Conservation (phyloP, 176 grass and related monocot species). For the Oryza nivara region DNA sequence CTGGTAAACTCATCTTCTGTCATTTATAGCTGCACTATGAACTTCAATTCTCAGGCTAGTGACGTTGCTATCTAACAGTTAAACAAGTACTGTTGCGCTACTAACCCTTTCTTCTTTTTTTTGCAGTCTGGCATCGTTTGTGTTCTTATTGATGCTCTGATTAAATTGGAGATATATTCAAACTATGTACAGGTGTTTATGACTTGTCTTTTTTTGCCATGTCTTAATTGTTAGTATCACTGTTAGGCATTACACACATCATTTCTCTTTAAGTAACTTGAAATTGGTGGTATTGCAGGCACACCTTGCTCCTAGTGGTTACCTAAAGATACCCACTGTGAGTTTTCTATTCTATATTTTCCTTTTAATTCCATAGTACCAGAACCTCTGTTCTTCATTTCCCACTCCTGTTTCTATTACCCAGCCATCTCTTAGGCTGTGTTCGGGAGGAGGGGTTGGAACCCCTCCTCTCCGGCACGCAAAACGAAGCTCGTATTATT, state of each 20-base stretch:
- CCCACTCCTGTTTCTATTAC: not conserved
- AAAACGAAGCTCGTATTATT: too few relatives aligned
- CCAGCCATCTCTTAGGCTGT: too few relatives aligned
- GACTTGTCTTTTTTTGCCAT: slow-evolving; percentile 18
- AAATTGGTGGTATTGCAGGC: slow-evolving; percentile 62
- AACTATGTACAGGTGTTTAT: slow-evolving; percentile 81
- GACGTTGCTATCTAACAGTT: slow-evolving; percentile 18
- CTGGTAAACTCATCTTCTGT: slow-evolving; percentile 1
- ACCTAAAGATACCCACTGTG: slow-evolving; percentile 94
- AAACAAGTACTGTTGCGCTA: slow-evolving; percentile 13
- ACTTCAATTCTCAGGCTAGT: not conserved
- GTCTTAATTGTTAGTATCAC: slow-evolving; percentile 18
- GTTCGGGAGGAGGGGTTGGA: too few relatives aligned
- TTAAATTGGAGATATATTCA: slow-evolving; percentile 88
- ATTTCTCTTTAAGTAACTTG: slow-evolving; percentile 38
- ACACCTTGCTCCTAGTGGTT: slow-evolving; percentile 89
- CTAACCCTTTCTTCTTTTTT: slow-evolving; percentile 12
- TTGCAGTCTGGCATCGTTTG: slow-evolving; percentile 60
- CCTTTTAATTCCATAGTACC: not conserved
- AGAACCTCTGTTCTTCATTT: slow-evolving; percentile 16
- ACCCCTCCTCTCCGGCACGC: too few relatives aligned
- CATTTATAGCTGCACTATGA: not conserved
- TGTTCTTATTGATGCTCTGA: slow-evolving; percentile 76
- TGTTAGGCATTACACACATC: not conserved
- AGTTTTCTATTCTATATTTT: slow-evolving; percentile 39